Base-by-base conservation (phyloP, 2,329 filamentous ascomycete genomes). In the Orbilia javanica region DNA sequence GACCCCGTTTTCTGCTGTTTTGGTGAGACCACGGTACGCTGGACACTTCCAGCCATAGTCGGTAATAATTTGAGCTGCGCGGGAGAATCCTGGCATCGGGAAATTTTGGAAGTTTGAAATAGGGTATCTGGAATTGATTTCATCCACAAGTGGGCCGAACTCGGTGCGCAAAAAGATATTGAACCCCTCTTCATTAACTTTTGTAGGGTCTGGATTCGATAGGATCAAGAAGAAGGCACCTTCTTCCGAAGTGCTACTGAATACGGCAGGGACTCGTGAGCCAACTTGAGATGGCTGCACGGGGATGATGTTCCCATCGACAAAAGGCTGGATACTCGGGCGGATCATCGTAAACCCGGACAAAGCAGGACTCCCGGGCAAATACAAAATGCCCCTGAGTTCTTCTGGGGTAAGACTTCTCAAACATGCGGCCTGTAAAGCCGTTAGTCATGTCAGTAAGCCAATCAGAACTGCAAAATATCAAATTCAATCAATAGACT, bases 221-320 rank as follows among this genome's bases (percentile, higher is more conserved):
- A 52, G 2, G 6, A 55, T 4, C 0, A 71, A 5, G 34, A 71
- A 71, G n/a, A 67, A 48, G 0, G n/a, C 52, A 5, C 73, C 73
- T 53, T 77, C 73, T 1, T 52, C 39, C 2, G 39, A 39, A 4
- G 50, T 66, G 0, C 36, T 57, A 27, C 48, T 62, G 25, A 77
- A 77, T 0, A 71, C 25, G 2, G 66, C 66, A 5, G 73, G 73
- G 20, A 77, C 73, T 8, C 44, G 60, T 2, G 50, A 44, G 13
- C 73, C 73, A 22, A 44, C 73, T 20, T 42, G 25, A 6, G 66
- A 66, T 42, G 73, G 73, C 25, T 77, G 73, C 6, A 48, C 29
- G 15, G 73, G 73, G 13, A 77, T 71, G 5, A 77, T 25, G 18
- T 42, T 71, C 10, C 73, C 73, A 18, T 77, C 73, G 11, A 77